Evolutionary conservation across 2,329 filamentous ascomycete genomes (phyloP).

Genomic region (Aspergillus melleus): DNA sequence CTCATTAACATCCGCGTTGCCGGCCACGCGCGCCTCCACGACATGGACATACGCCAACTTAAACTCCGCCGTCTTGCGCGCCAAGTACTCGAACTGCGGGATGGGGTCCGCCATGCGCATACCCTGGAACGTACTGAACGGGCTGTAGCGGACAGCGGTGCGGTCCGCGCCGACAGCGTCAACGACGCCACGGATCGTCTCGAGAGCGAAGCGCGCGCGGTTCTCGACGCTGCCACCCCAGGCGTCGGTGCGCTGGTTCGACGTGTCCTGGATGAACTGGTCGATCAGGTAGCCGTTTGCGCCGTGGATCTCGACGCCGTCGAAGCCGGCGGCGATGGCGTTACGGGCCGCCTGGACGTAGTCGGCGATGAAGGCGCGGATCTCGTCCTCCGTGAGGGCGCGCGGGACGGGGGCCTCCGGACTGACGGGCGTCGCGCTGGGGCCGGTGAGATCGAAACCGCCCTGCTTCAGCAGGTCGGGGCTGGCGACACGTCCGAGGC

Average conservation of each 20-base stretch:
- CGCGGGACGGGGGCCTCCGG: slow-evolving; percentile 31
- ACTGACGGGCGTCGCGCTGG: slow-evolving; percentile 17
- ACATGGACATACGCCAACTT: slow-evolving; percentile 63
- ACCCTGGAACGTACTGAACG: slow-evolving; percentile 40
- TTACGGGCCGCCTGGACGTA: slow-evolving; percentile 49
- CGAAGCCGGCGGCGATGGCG: slow-evolving; percentile 57
- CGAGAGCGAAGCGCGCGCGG: slow-evolving; percentile 54
- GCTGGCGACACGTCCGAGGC: slow-evolving; percentile 57
- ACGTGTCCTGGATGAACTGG: slow-evolving; percentile 50
- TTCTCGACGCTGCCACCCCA: slow-evolving; percentile 55
- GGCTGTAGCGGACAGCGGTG: slow-evolving; percentile 50
- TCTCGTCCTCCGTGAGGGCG: slow-evolving; percentile 42
- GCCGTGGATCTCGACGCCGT: slow-evolving; percentile 52
- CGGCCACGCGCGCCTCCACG: slow-evolving; percentile 56
- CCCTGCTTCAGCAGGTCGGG: slow-evolving; percentile 26
- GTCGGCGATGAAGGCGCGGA: slow-evolving; percentile 42
- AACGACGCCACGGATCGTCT: slow-evolving; percentile 48
- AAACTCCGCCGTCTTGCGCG: slow-evolving; percentile 52
- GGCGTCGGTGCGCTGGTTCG: slow-evolving; percentile 50
- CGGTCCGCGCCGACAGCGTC: slow-evolving; percentile 47
- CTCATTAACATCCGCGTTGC: slow-evolving; percentile 32
- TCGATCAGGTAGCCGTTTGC: slow-evolving; percentile 55
- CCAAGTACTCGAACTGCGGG: slow-evolving; percentile 63
- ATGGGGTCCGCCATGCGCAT: slow-evolving; percentile 63
- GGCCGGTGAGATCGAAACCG: slow-evolving; percentile 19